These are phyloP conservation scores for Alternaria sp. DNA, from an alignment of 2,329 filamentous ascomycete species.

Conservation along the genomic window DNA sequence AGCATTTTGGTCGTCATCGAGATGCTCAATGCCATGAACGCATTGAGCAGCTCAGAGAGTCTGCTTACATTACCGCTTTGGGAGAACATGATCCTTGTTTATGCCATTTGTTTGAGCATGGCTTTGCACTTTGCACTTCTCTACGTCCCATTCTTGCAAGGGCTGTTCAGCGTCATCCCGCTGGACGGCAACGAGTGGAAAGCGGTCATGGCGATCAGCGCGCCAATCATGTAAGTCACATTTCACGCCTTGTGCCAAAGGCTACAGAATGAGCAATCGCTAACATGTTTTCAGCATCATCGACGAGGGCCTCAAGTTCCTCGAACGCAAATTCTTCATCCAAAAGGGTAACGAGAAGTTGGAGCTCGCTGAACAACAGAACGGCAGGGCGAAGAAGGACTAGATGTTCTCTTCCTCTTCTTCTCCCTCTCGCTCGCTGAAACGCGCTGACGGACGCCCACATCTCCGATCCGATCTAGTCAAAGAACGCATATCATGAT, in stretches of 20 bases:
- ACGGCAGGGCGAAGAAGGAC: constrained; percentile 44
- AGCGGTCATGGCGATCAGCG: constrained; percentile 87
- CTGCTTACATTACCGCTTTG: constrained; percentile 93
- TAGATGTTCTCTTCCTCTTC: constrained; percentile 17
- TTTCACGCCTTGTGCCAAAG: neutral
- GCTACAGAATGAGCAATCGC: constrained; percentile 8
- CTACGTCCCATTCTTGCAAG: constrained; percentile 89
- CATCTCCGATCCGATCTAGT: neutral
- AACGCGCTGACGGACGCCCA: neutral
- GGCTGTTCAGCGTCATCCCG: constrained; percentile 89
- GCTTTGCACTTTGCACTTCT: constrained; percentile 91
- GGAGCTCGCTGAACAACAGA: constrained; percentile 23
- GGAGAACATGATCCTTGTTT: constrained; percentile 98
- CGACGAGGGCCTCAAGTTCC: constrained; percentile 82
- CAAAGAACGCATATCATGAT: constrained; percentile 6
- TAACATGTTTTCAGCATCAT: constrained; percentile 66
- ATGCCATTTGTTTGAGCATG: constrained; percentile 94
- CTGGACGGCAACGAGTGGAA: constrained; percentile 89
- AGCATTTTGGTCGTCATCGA: constrained; percentile 95
- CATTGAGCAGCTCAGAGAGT: constrained; percentile 92
- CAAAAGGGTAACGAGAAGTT: constrained; percentile 32
- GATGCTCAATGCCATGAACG: constrained; percentile 99
- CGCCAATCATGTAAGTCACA: constrained; percentile 84
- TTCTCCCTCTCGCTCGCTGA: constrained; percentile 1
- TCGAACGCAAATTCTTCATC: constrained; percentile 64